phyloP scores from a whole-genome alignment of 495 filamentous ascomycete genomes.

The Talaromyces adpressus region DNA sequence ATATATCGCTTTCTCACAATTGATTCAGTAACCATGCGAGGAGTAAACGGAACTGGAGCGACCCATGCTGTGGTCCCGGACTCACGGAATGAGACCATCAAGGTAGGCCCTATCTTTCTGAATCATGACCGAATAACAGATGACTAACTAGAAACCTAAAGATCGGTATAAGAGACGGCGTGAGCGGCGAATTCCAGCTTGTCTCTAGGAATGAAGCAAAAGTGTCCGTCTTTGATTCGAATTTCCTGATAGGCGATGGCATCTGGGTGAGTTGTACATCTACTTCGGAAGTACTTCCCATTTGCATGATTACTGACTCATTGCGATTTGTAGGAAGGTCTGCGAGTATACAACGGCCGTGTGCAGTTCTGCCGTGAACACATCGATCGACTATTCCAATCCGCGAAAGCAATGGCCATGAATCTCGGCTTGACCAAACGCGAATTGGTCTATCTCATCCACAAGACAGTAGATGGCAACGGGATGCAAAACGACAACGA shows the following conservation, averaged over 20 bases:
- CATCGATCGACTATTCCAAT: neutral
- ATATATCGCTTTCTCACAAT: neutral
- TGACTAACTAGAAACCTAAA: too few relatives aligned
- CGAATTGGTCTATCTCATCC: neutral
- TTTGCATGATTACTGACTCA: too few relatives aligned
- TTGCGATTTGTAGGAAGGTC: neutral
- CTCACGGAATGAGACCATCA: neutral
- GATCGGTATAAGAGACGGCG: neutral
- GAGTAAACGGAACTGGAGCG: neutral
- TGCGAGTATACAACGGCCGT: neutral
- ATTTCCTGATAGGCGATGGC: neutral
- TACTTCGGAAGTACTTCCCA: neutral
- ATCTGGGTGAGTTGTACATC: neutral
- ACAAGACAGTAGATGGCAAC: neutral
- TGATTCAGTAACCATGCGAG: neutral
- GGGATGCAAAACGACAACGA: neutral
- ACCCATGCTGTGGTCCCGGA: neutral
- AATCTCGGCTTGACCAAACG: neutral
- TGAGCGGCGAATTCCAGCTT: neutral
- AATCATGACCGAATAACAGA: too few relatives aligned
- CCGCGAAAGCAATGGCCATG: neutral
- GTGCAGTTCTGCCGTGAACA: neutral
- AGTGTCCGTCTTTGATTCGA: neutral
- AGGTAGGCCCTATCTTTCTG: neutral
- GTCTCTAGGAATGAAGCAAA: neutral